Conservation (phyloP, 1,139 yeast species). For the Blastobotrys proliferans region DNA sequence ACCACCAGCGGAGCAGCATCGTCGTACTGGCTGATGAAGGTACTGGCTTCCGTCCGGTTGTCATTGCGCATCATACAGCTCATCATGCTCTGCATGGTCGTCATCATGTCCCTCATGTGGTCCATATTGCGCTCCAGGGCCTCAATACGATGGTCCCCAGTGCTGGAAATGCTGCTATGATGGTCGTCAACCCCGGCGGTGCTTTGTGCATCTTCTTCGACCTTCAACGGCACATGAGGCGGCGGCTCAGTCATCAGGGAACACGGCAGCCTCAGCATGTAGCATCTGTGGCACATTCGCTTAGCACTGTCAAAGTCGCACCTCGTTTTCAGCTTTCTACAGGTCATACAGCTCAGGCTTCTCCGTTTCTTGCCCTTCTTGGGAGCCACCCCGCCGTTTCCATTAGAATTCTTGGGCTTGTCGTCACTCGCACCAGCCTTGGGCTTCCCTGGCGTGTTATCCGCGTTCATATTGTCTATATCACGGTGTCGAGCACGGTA, state of each 20-base stretch:
- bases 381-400: background rate
- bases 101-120: slow-evolving; percentile 5
- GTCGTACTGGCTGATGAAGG: slow-evolving; percentile 3
- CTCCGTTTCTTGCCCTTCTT: slow-evolving; percentile 36
- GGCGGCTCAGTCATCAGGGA: slow-evolving; percentile 40
- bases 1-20: slow-evolving; percentile 39
- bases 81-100: slow-evolving; percentile 6
- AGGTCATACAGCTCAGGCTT: slow-evolving; percentile 47
- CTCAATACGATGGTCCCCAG: background rate
- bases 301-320: slow-evolving; percentile 44
- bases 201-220: too few species aligned
- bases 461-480: too few species aligned
- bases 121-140: slow-evolving; percentile 4
- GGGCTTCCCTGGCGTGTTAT: too few species aligned
- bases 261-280: slow-evolving; percentile 43
- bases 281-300: slow-evolving; percentile 48
- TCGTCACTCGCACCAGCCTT: too few species aligned
- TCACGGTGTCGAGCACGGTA: too few species aligned
- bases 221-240: slow-evolving; percentile 12
- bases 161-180: background rate
- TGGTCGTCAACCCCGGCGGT: too few species aligned
- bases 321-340: slow-evolving; percentile 51
- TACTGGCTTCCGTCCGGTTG: background rate
- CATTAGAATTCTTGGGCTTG: too few species aligned
- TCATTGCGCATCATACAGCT: background rate